Conservation (phyloP, 164 flowering plant species). For the Aristolochia fimbriata region DNA sequence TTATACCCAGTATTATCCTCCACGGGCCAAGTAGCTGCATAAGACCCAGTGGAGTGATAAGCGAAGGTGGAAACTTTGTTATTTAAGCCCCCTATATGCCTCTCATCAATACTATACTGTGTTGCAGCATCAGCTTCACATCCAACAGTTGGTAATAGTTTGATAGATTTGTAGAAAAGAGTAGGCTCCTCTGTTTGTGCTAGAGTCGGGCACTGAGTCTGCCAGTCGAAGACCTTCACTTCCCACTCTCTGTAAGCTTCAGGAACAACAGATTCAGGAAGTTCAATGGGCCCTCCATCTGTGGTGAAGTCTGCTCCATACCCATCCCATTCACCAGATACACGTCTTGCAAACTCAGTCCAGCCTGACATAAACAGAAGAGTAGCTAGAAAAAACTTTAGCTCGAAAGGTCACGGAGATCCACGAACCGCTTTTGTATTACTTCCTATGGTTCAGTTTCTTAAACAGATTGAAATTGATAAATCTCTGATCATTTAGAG, state of each 20-base stretch:
- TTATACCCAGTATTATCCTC: conserved; percentile 16
- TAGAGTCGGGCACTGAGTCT: conserved; percentile 90
- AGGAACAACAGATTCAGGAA: conserved; percentile 84
- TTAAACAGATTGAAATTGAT: background rate
- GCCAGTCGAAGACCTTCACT: conserved; percentile 93
- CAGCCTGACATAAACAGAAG: conserved; percentile 31
- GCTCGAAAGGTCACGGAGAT: too few species aligned
- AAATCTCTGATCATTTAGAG: background rate
- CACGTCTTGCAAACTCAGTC: conserved; percentile 60
- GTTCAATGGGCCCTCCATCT: conserved; percentile 66
- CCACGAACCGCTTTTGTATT: background rate
- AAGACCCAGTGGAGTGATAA: conserved; percentile 61
- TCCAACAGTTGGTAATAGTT: conserved; percentile 89
- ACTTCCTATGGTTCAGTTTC: background rate
- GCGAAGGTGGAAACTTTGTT: conserved; percentile 44
- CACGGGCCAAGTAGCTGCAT: conserved; percentile 60
- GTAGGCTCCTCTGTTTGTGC: conserved; percentile 29
- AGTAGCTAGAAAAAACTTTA: background rate
- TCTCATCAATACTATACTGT: conserved; percentile 45
- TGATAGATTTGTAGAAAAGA: conserved; percentile 54
- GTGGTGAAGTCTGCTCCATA: conserved; percentile 74
- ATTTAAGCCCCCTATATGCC: conserved; percentile 33
- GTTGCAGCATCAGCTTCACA: conserved; percentile 99
- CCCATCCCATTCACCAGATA: conserved; percentile 98
- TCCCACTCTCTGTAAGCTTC: conserved; percentile 95